A percentile compares a stretch with the other conserved stretches of the same genome.
phyloP scores from a whole-genome alignment of 805 yeast genomes.

The Pichia pseudocactophila region DNA sequence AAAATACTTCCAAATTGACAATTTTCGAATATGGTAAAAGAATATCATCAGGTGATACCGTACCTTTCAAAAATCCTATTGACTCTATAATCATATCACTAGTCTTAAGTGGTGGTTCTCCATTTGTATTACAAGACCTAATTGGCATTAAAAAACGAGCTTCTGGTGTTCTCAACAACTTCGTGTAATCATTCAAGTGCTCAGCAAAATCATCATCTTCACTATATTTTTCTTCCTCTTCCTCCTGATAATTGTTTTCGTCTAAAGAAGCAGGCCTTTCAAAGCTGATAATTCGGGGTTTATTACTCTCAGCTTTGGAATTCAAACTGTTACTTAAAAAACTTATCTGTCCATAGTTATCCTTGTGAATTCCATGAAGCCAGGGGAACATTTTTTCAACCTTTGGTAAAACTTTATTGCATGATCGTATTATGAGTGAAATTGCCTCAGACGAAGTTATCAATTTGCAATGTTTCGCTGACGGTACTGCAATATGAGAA shows the following conservation, averaged over 20 bases:
- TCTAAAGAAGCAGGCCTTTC: constrained; percentile 9
- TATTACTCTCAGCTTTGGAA: background rate
- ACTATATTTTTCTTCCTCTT: background rate
- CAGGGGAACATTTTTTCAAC: constrained; percentile 76
- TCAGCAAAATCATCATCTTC: constrained; percentile 2
- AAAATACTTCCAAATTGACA: constrained; percentile 21
- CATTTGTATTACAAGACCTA: constrained; percentile 23
- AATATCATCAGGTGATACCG: constrained; percentile 46
- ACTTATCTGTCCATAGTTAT: constrained; percentile 45
- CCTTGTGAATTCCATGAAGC: constrained; percentile 70
- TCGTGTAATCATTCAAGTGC: background rate
- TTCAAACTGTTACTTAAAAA: constrained; percentile 26
- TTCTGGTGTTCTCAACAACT: constrained; percentile 15
- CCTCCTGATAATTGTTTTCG: constrained; percentile 1
- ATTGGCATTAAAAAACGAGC: constrained; percentile 24
- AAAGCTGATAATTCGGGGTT: constrained; percentile 12
- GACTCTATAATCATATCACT: constrained; percentile 28
- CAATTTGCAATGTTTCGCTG: constrained; percentile 14
- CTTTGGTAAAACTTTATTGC: constrained; percentile 40
- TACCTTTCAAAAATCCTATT: constrained; percentile 44
- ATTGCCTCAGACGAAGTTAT: constrained; percentile 22
- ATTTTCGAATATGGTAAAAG: constrained; percentile 35
- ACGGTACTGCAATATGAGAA: constrained; percentile 13
- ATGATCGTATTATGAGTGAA: constrained; percentile 16
- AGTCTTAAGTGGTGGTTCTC: constrained; percentile 23